Evolutionary conservation across 2,329 filamentous ascomycete species (phyloP).

Genomic region (Diplodia mutila): DNA sequence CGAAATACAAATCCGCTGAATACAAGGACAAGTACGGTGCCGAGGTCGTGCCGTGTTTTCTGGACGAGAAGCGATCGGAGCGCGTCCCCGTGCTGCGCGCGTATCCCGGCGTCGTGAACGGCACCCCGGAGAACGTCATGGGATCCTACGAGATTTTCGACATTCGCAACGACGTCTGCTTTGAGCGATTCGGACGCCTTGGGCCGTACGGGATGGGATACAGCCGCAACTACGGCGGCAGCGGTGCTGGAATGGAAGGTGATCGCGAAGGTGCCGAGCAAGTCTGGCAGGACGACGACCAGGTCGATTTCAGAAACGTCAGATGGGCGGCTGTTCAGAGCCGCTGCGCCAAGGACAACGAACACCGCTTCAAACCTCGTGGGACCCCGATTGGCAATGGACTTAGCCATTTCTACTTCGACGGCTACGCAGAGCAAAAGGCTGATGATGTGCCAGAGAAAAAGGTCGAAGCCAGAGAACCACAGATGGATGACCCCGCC

Average conservation of each 20-base stretch:
- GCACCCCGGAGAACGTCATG: slow-evolving; percentile 81
- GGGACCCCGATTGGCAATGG: slow-evolving; percentile 33
- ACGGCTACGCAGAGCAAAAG: slow-evolving; percentile 42
- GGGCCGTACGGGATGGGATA: slow-evolving; percentile 93
- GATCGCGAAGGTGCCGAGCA: slow-evolving; percentile 78
- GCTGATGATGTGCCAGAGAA: slow-evolving; percentile 27
- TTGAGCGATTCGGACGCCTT: slow-evolving; percentile 85
- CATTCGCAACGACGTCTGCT: slow-evolving; percentile 84
- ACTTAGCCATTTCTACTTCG: slow-evolving; percentile 44
- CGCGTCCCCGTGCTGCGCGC: slow-evolving; percentile 71
- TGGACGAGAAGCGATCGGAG: slow-evolving; percentile 69
- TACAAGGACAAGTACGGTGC: slow-evolving; percentile 62
- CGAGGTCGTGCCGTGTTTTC: slow-evolving; percentile 71
- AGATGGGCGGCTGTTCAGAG: slow-evolving; percentile 80
- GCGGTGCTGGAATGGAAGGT: slow-evolving; percentile 82
- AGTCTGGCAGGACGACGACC: slow-evolving; percentile 72
- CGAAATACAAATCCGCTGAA: slow-evolving; percentile 61
- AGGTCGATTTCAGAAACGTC: slow-evolving; percentile 76
- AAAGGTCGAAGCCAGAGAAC: slow-evolving; percentile 6
- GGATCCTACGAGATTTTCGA: slow-evolving; percentile 85
- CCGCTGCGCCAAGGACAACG: slow-evolving; percentile 73
- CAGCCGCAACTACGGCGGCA: slow-evolving; percentile 74
- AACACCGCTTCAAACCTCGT: slow-evolving; percentile 63
- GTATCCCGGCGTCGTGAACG: slow-evolving; percentile 76
- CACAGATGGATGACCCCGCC: slow-evolving; percentile 8